Evolutionary conservation across 495 filamentous ascomycete genomes (phyloP).

Genomic region (Trichocladium antarcticum): DNA sequence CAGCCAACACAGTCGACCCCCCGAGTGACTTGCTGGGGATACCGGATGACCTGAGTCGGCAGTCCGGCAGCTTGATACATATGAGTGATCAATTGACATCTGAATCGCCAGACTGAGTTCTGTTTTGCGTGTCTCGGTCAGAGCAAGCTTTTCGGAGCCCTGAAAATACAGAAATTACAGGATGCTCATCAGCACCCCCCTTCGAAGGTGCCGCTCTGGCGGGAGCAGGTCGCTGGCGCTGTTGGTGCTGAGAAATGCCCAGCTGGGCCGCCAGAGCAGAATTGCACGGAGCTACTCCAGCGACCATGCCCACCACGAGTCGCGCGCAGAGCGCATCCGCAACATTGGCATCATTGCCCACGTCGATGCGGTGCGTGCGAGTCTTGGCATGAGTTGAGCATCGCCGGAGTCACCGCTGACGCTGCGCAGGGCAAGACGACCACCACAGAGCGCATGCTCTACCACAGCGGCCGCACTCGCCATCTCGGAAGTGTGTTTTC

Average conservation of each 20-base stretch:
- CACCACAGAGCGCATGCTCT: slow-evolving; percentile 98
- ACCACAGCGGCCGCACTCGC: slow-evolving; percentile 82
- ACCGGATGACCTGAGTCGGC: not conserved
- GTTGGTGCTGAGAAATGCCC: slow-evolving; percentile 11
- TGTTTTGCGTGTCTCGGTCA: not conserved
- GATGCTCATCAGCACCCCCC: slow-evolving; percentile 14
- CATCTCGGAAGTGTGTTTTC: slow-evolving; percentile 60
- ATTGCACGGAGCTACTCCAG: slow-evolving; percentile 6
- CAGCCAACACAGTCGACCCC: not conserved
- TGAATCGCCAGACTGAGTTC: slow-evolving; percentile 8
- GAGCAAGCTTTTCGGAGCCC: not conserved
- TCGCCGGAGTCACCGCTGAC: slow-evolving; percentile 5
- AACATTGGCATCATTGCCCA: slow-evolving; percentile 99
- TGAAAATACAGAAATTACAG: not conserved
- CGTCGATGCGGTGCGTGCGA: slow-evolving; percentile 82
- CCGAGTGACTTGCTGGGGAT: not conserved
- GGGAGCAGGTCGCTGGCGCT: not conserved
- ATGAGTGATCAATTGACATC: not conserved
- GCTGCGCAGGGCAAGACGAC: slow-evolving; percentile 79
- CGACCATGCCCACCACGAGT: slow-evolving; percentile 23
- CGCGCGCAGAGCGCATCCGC: slow-evolving; percentile 46
- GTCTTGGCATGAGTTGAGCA: too few relatives aligned
- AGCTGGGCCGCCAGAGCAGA: not conserved
- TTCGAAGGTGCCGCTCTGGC: slow-evolving; percentile 13
- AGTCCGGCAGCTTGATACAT: slow-evolving; percentile 3